These are phyloP conservation scores for Crithidia sp. DNA, from an alignment of 208 protist species.

Conservation along the genomic window DNA sequence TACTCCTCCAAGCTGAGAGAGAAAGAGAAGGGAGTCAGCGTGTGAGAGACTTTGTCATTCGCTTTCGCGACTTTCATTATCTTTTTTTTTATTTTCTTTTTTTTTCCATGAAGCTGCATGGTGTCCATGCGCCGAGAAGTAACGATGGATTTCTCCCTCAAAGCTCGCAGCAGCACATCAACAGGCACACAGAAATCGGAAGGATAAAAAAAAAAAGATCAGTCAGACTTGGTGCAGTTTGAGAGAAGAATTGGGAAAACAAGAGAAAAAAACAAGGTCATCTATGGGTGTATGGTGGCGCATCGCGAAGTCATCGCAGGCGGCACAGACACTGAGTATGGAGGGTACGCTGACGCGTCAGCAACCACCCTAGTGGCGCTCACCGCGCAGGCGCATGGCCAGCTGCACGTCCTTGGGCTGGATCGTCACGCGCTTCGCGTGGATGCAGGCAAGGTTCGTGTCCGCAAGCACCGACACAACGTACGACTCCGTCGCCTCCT, in stretches of 20 bases:
- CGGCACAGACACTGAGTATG: no score
- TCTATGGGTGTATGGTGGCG: background rate
- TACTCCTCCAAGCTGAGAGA: no score
- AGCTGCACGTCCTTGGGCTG: constrained; percentile 78
- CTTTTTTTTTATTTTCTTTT: no score
- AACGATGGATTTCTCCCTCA: no score
- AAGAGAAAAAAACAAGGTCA: background rate
- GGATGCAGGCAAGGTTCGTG: constrained; percentile 88
- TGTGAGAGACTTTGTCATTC: no score
- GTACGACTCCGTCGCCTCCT: constrained; percentile 92
- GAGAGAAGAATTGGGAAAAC: background rate
- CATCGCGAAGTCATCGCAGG: background rate
- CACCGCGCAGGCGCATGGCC: constrained; percentile 43
- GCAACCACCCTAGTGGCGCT: constrained; percentile 35
- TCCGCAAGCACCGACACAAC: constrained; percentile 90
- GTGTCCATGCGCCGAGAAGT: no score
- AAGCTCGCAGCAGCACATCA: no score
- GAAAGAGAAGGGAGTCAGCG: no score
- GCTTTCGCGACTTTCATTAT: no score
- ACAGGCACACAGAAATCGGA: background rate
- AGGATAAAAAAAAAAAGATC: constrained; percentile 1
- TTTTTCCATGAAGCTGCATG: no score
- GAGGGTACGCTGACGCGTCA: background rate
- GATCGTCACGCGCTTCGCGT: constrained; percentile 88
- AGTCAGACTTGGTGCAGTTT: constrained; percentile 87